Conservation (phyloP, 768 basidiomycete genomes). For the Mycena maculata region DNA sequence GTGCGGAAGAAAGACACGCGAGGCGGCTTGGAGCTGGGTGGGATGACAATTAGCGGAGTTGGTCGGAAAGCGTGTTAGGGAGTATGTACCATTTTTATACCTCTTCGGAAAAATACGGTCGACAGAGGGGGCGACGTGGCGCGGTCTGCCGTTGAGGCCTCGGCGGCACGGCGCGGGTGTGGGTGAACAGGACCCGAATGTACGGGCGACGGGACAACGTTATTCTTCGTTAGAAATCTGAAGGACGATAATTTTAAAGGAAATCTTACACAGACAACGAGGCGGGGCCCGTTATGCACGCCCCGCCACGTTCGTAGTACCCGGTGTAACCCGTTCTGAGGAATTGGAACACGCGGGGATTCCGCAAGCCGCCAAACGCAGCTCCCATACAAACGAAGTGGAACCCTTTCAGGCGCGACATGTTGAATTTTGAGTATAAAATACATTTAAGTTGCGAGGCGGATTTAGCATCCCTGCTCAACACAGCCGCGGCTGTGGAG, state of each 20-base stretch:
- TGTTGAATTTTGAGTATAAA: no score
- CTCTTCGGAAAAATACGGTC: conserved; percentile 56
- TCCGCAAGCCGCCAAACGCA: no score
- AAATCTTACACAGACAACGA: conserved; percentile 83
- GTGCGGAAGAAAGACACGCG: conserved; percentile 8
- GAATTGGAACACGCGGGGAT: no score
- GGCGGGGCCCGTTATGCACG: conserved; percentile 88
- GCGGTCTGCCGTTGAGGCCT: conserved; percentile 48
- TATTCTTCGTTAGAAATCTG: conserved; percentile 41
- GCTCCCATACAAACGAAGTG: no score
- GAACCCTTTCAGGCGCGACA: no score
- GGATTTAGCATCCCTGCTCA: no score
- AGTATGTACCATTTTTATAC: not conserved
- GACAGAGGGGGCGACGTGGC: conserved; percentile 55
- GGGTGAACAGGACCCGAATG: conserved; percentile 89
- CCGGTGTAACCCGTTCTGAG: conserved; percentile 91
- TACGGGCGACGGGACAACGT: conserved; percentile 80
- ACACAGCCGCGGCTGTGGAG: no score
- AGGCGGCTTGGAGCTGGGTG: conserved; percentile 6
- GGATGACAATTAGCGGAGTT: not conserved
- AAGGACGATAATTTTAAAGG: no score
- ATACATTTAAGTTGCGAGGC: no score
- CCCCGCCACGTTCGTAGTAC: conserved; percentile 94
- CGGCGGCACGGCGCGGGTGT: conserved; percentile 44
- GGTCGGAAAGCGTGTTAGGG: not conserved